phyloP scores from a whole-genome alignment of 1,139 yeast species.

The Hyphopichia buzzinii region DNA sequence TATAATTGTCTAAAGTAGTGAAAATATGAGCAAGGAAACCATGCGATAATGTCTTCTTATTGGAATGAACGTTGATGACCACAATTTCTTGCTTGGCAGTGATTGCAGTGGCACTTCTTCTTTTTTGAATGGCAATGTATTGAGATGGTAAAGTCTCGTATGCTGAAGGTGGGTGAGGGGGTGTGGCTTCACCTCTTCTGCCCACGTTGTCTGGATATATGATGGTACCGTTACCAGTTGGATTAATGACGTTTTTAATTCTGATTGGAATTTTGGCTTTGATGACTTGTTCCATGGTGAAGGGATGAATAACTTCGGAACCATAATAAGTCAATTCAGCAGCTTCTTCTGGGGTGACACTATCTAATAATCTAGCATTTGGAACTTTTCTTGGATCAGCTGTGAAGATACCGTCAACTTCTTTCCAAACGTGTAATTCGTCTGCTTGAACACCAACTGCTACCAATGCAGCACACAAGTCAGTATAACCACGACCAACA shows the following conservation, averaged over 20 bases:
- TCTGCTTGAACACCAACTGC: constrained; percentile 93
- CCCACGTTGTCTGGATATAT: constrained; percentile 89
- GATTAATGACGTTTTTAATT: constrained; percentile 93
- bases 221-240: constrained; percentile 85
- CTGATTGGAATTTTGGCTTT: constrained; percentile 94
- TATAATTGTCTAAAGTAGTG: constrained; percentile 78
- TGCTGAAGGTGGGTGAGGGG: constrained; percentile 92
- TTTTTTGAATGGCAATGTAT: constrained; percentile 48
- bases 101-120: constrained; percentile 92
- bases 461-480: constrained; percentile 91
- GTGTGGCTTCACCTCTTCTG: constrained; percentile 82
- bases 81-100: constrained; percentile 92
- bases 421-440: constrained; percentile 97
- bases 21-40: constrained; percentile 93
- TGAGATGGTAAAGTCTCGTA: constrained; percentile 50
- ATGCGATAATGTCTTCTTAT: constrained; percentile 87
- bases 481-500: constrained; percentile 97
- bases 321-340: constrained; percentile 97
- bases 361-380: constrained; percentile 75
- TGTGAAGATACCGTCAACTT: constrained; percentile 97
- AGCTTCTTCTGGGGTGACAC: constrained; percentile 98
- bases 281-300: constrained; percentile 98
- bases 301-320: constrained; percentile 96
- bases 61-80: constrained; percentile 89
- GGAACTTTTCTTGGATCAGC: constrained; percentile 98